Evolutionary conservation across 2,329 filamentous ascomycete genomes (phyloP), one percentile per base, ranked within the genome.

Genomic region (Scedosporium boydii): DNA sequence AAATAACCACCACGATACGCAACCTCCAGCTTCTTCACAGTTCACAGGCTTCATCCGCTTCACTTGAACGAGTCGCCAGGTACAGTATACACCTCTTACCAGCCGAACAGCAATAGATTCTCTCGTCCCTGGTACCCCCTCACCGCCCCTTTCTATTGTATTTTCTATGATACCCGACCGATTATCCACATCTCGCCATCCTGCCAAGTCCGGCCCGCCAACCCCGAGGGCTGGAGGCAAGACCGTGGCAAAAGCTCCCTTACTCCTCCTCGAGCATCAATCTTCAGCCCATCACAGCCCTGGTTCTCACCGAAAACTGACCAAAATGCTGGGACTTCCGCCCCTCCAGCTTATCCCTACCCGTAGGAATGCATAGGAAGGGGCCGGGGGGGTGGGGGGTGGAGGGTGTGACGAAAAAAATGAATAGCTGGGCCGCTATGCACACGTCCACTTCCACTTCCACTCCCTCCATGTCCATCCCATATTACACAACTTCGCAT

Each of bases 151-250:
- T 38, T 21, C 23, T 21, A 34, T 34, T 34, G 29, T 34, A 34
- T 34, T 34, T 34, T 34, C 29, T 34, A 34, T 9, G 29, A 34
- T 34, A 34, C 29, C 18, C 18, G 23, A 56, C 16, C 16, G 16
- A 18, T 29, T 38, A 29, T 38, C 29, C 29, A 38, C 29, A 29
- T 29, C 44, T 29, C 42, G 51, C 58, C 58, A 46, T 29, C n/a
- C 26, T 29, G 59, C 59, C 59, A 60, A 60, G 59, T 60, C 59
- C 59, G 59, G 59, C 44, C 59, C 59, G 59, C 46, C 59, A 23
- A 53, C 59, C 59, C 14, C 44, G 59, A 34, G 42, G 55, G 55
- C 12, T 34, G 14, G 23, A n/a, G 18, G 34, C 16, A 27, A 53
- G 59, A 42, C 41, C 55, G 55, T 58, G 55, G 55, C 55, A 38